Percentiles rank a stretch among this genome's conserved stretches.
phyloP scores from a whole-genome alignment of 2,329 filamentous ascomycete genomes.

The Aspergillus pseudotamarii region DNA sequence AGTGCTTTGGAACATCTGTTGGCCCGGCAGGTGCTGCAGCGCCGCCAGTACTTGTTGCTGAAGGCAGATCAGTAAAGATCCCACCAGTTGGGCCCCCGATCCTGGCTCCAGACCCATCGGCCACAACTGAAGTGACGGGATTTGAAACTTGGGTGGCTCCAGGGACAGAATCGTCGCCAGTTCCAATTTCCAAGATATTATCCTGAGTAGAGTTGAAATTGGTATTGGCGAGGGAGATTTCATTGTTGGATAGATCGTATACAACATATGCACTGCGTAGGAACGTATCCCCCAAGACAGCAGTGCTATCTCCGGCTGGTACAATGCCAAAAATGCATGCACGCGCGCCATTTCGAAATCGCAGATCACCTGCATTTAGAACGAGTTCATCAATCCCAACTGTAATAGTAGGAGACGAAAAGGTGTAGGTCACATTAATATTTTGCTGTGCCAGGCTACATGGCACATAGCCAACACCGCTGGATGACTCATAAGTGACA shows the following conservation, averaged over 20 bases:
- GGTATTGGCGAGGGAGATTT: slow-evolving; percentile 64
- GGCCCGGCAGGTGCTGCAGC: slow-evolving; percentile 12
- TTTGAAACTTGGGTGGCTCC: slow-evolving; percentile 55
- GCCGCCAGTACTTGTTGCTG: slow-evolving; percentile 21
- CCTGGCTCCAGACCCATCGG: slow-evolving; percentile 48
- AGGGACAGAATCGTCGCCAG: slow-evolving; percentile 53
- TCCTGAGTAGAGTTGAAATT: slow-evolving; percentile 58
- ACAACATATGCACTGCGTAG: slow-evolving; percentile 65
- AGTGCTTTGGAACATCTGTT: slow-evolving; percentile 18
- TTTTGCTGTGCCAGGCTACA: slow-evolving; percentile 55
- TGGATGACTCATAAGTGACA: slow-evolving; percentile 60
- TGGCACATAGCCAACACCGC: slow-evolving; percentile 56
- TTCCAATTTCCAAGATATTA: slow-evolving; percentile 58
- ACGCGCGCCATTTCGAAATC: slow-evolving; percentile 36
- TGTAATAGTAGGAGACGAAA: slow-evolving; percentile 57
- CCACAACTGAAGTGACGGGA: slow-evolving; percentile 52
- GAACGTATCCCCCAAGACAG: slow-evolving; percentile 65
- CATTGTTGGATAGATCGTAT: slow-evolving; percentile 62
- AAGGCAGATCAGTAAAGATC: slow-evolving; percentile 20
- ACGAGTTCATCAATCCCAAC: slow-evolving; percentile 61
- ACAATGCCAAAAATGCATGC: slow-evolving; percentile 55
- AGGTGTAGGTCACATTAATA: slow-evolving; percentile 59
- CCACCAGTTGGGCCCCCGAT: slow-evolving; percentile 32
- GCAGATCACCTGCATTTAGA: slow-evolving; percentile 50
- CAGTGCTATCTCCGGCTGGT: slow-evolving; percentile 49